A percentile compares a stretch with the other conserved stretches of the same genome.
These are phyloP conservation scores for Acanthamoeba lenticulata DNA, from an alignment of 208 protist genomes.

Conservation along the genomic window DNA sequence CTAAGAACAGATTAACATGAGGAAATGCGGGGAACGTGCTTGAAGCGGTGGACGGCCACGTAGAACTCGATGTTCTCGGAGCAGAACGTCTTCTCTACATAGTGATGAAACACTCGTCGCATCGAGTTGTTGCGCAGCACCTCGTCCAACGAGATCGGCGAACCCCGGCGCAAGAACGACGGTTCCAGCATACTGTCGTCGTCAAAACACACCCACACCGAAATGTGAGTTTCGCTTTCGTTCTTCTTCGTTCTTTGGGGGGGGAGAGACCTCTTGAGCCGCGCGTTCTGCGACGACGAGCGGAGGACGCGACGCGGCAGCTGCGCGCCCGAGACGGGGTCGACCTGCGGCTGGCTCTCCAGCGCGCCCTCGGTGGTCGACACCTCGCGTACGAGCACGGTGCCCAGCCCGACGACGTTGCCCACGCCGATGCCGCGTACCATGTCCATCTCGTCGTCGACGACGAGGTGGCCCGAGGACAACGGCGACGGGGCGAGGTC, in stretches of 20 bases:
- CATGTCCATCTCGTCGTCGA: not conserved
- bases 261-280: slow-evolving; percentile 15
- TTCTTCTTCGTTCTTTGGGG: too few relatives aligned
- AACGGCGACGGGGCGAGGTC: not conserved
- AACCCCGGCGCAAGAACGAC: not conserved
- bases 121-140: not conserved
- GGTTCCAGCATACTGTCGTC: not conserved
- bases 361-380: too few relatives aligned
- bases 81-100: not conserved
- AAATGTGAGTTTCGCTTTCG: too few relatives aligned
- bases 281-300: not conserved
- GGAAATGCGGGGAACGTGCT: too few relatives aligned
- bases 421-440: not conserved
- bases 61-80: slow-evolving; percentile 23
- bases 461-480: too few relatives aligned
- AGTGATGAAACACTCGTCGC: not conserved
- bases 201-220: too few relatives aligned
- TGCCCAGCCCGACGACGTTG: not conserved
- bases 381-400: not conserved
- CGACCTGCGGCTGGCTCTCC: not conserved
- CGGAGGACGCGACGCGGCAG: not conserved
- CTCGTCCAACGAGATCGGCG: not conserved
- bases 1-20: too few relatives aligned
- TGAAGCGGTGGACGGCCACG: not conserved
- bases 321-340: not conserved